phyloP scores from a whole-genome alignment of 345 rosid genomes.

The Geranium rotundifolium region DNA sequence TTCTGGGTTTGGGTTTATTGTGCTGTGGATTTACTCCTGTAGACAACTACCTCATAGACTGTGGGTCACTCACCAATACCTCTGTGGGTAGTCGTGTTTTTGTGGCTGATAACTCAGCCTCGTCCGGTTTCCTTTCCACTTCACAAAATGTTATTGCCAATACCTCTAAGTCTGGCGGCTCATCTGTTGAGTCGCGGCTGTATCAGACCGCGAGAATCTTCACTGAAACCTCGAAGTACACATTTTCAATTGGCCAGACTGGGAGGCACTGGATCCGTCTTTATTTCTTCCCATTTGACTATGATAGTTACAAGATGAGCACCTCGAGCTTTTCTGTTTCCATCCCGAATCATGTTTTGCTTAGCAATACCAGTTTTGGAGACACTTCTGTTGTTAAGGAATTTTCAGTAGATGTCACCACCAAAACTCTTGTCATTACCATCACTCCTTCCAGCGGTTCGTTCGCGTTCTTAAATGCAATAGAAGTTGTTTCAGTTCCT shows the following conservation, averaged over 20 bases:
- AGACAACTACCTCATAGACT: slow-evolving; percentile 65
- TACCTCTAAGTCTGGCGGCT: slow-evolving; percentile 20
- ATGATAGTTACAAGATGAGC: slow-evolving; percentile 40
- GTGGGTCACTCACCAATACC: slow-evolving; percentile 59
- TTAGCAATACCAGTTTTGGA: slow-evolving; percentile 31
- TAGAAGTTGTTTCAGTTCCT: slow-evolving; percentile 79
- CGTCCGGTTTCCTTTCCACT: slow-evolving; percentile 32
- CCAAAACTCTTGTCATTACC: slow-evolving; percentile 40
- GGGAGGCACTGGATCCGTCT: slow-evolving; percentile 92
- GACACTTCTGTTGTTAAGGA: slow-evolving; percentile 38
- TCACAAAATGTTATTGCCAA: slow-evolving; percentile 32
- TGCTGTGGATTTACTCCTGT: slow-evolving; percentile 48
- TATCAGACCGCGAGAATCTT: slow-evolving; percentile 74
- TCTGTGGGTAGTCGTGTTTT: slow-evolving; percentile 46
- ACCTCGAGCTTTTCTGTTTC: slow-evolving; percentile 50
- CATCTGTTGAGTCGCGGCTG: slow-evolving; percentile 34
- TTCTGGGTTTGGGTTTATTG: slow-evolving; percentile 30
- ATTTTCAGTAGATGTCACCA: slow-evolving; percentile 44
- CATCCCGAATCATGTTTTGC: slow-evolving; percentile 38
- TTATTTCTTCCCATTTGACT: slow-evolving; percentile 59
- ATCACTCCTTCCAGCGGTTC: slow-evolving; percentile 47
- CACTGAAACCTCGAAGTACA: slow-evolving; percentile 46
- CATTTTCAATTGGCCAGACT: slow-evolving; percentile 30
- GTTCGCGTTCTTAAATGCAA: slow-evolving; percentile 59
- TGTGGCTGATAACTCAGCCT: slow-evolving; percentile 45